Conservation (phyloP, 1,139 yeast genomes). For the Debaryomycetaceae sp. region DNA sequence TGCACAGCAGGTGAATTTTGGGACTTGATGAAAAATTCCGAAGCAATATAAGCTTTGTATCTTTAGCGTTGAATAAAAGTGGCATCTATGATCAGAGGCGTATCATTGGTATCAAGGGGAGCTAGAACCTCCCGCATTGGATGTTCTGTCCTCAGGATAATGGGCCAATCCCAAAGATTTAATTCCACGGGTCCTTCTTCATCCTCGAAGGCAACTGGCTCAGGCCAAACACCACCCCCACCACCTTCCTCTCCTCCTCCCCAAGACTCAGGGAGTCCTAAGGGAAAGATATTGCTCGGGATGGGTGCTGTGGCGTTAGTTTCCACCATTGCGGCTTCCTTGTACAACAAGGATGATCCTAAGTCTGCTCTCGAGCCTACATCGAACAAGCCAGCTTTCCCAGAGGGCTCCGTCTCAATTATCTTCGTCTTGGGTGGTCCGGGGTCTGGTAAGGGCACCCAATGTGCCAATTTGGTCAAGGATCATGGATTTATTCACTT, state of each 20-base stretch:
- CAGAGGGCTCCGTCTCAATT: conserved; percentile 65
- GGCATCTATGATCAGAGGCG: not conserved
- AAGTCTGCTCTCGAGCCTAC: conserved; percentile 45
- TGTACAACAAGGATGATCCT: conserved; percentile 45
- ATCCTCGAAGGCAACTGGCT: conserved; percentile 10
- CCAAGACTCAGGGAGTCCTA: conserved; percentile 8
- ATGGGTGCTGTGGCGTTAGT: conserved; percentile 43
- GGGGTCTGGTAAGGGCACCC: conserved; percentile 97
- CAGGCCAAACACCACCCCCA: conserved; percentile 11
- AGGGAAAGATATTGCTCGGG: conserved; percentile 25
- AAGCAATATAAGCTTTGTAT: not conserved
- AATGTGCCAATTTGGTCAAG: conserved; percentile 77
- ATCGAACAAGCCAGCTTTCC: conserved; percentile 38
- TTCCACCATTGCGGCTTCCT: conserved; percentile 43
- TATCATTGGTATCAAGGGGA: not conserved
- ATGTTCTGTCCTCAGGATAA: not conserved
- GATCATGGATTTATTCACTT: conserved; percentile 83
- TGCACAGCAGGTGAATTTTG: not conserved
- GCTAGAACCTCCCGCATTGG: not conserved
- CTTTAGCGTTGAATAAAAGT: not conserved
- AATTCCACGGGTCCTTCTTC: not conserved
- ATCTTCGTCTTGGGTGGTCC: conserved; percentile 88
- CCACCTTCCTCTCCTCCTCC: conserved; percentile 16
- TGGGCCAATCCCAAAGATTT: not conserved
- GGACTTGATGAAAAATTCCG: not conserved